phyloP scores from a whole-genome alignment of 768 basidiomycete genomes.

The Lactarius trivialis region DNA sequence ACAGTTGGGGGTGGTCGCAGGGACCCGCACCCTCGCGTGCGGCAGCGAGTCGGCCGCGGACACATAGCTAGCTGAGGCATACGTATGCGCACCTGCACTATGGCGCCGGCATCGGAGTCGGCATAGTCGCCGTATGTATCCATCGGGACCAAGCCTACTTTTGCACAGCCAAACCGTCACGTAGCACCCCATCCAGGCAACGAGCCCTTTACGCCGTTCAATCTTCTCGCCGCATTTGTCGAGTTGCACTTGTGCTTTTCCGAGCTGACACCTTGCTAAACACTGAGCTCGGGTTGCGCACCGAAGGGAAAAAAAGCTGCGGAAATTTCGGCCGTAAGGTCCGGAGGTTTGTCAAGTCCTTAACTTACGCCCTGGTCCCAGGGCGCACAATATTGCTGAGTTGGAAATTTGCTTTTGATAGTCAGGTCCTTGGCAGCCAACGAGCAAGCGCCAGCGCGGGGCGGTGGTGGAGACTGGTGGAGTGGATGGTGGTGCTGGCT shows the following conservation, averaged over 20 bases:
- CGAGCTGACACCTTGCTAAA: too few species aligned
- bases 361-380: not conserved
- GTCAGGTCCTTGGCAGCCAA: not conserved
- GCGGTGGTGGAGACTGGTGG: not conserved
- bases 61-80: not conserved
- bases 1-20: not conserved
- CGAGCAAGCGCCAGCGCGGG: not conserved
- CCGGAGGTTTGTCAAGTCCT: not conserved
- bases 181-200: not conserved
- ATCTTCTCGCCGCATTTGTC: not conserved
- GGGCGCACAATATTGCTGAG: not conserved
- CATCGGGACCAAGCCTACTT: not conserved
- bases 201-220: not conserved
- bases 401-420: not conserved
- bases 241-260: not conserved
- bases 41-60: too few species aligned
- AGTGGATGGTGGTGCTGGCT: not conserved
- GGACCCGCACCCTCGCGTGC: not conserved
- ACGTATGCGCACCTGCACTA: not conserved
- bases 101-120: constrained; percentile 1
- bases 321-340: not conserved
- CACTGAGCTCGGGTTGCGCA: not conserved
- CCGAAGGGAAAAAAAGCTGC: not conserved
- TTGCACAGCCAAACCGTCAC: not conserved
- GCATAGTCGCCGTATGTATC: not conserved